Base-by-base conservation (phyloP, 306 rosid species). In the Trichosanthes truncata region DNA sequence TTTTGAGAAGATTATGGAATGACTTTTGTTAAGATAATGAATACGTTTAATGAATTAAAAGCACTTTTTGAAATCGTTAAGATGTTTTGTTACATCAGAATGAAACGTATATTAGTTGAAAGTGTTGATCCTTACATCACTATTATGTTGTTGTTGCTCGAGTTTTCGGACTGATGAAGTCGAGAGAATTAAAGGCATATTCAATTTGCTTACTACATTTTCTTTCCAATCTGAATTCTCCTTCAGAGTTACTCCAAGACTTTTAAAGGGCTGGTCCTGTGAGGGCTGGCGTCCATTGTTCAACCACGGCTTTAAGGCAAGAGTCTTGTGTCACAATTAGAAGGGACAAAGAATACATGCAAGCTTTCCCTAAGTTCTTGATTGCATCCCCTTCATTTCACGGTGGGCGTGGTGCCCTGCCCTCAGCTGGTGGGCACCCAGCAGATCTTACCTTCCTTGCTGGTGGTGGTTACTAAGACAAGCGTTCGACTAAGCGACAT, bases 391-490 rank as follows among this genome's bases (percentile, higher is more conserved):
- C 85, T 82, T 56, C 88, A 31, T 85, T 82, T 78, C 88, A 85
- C 84, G 88, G 88, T 0, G 88, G 88, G 45, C 88, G 85, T 1
- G 88, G 88, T 43, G 88, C 88, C 82, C 85, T 82, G 56, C 88
- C 85, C 31, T 85, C 88, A 1, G 88, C 88, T 59, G 85, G 88
- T 29, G 88, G 88, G 80, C 88, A 82, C 63, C 88, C 88, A 15
- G 80, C 88, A 7, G 88, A 85, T 82, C 88, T 85, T 56, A 85
- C 88, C 63, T 85, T 68, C 73, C 85, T 85, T 10, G 88, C 88
- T 2, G 88, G 88, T n/a, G 88, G 88, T 4, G 88, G 88, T 26
- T 49, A 66, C 79, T 81, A 46, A 61, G 65, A 71, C 20, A 40
- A 18, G 23, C 80, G 21, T 25, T 56, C 66, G 10, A 38, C 35